Conservation (phyloP, 2,329 filamentous ascomycete species). For the Epichloe hybrida region DNA sequence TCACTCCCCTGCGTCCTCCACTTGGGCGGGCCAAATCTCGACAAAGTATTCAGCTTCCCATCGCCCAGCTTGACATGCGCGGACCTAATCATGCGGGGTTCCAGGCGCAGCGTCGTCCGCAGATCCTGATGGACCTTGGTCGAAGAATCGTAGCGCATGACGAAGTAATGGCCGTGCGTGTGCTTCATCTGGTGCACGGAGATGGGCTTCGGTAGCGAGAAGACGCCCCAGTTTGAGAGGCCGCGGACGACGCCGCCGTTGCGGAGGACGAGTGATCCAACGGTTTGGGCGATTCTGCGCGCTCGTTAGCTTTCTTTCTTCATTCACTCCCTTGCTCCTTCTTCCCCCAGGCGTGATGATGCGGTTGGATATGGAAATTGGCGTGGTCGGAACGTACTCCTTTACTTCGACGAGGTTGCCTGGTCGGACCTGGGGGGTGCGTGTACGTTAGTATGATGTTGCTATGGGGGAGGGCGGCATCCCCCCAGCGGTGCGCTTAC, state of each 20-base stretch:
- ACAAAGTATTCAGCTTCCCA: slow-evolving; percentile 38
- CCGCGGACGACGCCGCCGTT: slow-evolving; percentile 83
- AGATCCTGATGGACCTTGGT: slow-evolving; percentile 61
- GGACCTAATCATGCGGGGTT: slow-evolving; percentile 82
- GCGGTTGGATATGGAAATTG: background rate
- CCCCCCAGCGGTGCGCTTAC: slow-evolving; percentile 39
- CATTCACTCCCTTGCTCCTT: no score
- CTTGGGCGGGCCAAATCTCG: slow-evolving; percentile 33
- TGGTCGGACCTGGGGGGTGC: slow-evolving; percentile 61
- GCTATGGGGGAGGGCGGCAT: background rate
- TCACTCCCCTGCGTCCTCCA: slow-evolving; percentile 30
- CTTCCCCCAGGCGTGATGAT: no score
- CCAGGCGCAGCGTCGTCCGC: slow-evolving; percentile 61
- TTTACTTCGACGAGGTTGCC: slow-evolving; percentile 84
- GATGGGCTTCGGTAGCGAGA: slow-evolving; percentile 67
- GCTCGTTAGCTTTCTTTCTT: background rate
- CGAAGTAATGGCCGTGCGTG: slow-evolving; percentile 86
- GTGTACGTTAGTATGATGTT: slow-evolving; percentile 5
- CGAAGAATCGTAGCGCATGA: slow-evolving; percentile 87
- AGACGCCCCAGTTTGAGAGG: slow-evolving; percentile 90
- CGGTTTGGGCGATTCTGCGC: slow-evolving; percentile 69
- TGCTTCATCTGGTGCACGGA: slow-evolving; percentile 74
- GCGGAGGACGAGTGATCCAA: slow-evolving; percentile 69
- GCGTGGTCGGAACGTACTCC: slow-evolving; percentile 51
- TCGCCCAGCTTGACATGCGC: slow-evolving; percentile 76